Conservation (phyloP, 768 basidiomycete genomes). For the Exidia glandulosa region DNA sequence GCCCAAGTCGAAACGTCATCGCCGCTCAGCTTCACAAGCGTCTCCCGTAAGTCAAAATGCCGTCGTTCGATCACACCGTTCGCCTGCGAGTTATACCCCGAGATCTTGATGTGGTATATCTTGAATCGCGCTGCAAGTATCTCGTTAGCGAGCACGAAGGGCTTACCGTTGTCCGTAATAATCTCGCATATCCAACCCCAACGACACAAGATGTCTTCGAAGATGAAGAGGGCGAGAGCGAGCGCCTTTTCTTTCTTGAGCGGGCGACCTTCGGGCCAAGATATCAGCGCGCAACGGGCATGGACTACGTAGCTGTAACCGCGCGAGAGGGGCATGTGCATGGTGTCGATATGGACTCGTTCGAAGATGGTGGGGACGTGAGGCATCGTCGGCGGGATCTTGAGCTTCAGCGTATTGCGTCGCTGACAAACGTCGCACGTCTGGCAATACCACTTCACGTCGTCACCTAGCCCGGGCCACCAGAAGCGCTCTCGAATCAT, state of each 20-base stretch:
- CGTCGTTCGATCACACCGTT: conserved; percentile 27
- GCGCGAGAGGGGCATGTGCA: conserved; percentile 1
- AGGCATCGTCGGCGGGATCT: conserved; percentile 14
- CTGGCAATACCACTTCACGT: conserved; percentile 21
- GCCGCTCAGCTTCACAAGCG: conserved; percentile 20
- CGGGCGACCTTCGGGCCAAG: conserved; percentile 21
- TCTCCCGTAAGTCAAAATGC: conserved; percentile 19
- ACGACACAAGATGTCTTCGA: conserved; percentile 13
- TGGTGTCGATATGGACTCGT: conserved; percentile 3
- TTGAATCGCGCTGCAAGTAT: conserved; percentile 5
- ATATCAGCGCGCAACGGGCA: conserved; percentile 22
- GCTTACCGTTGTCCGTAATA: conserved; percentile 12
- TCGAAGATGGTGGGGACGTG: conserved; percentile 16
- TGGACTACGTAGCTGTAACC: conserved; percentile 21
- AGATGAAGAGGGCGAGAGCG: conserved; percentile 8
- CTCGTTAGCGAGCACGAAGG: conserved; percentile 6
- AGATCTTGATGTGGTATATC: conserved; percentile 23
- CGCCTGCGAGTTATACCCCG: conserved; percentile 29
- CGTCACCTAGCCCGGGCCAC: conserved; percentile 15
- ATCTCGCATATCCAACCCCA: conserved; percentile 9
- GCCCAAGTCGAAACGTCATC: too few species aligned
- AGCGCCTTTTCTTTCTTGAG: conserved; percentile 14
- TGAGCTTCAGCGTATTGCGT: conserved; percentile 9
- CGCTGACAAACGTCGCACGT: conserved; percentile 25
- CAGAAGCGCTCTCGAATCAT: conserved; percentile 9